phyloP scores from a whole-genome alignment of 2,329 filamentous ascomycete genomes.

The Sporothrix variecibatus region DNA sequence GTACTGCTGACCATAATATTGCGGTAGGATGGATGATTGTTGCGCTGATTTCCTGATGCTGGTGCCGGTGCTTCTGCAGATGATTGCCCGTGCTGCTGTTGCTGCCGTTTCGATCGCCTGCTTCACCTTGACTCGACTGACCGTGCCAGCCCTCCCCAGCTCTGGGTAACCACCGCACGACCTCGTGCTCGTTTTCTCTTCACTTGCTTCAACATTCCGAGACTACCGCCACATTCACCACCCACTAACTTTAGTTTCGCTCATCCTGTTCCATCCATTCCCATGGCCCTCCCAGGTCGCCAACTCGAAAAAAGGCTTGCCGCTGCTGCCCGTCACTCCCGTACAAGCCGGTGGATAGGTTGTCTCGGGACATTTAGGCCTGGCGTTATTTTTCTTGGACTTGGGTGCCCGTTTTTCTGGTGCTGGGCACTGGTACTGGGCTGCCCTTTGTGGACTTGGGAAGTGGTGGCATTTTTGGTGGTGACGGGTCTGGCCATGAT shows the following conservation, averaged over 20 bases:
- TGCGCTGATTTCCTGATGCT: neutral
- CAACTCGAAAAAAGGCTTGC: neutral
- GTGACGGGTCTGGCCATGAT: constrained; percentile 11
- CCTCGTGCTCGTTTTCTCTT: neutral
- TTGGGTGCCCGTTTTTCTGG: neutral
- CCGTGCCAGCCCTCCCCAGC: neutral
- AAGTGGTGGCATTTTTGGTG: neutral
- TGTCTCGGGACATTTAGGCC: neutral
- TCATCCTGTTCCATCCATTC: neutral
- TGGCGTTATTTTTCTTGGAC: neutral
- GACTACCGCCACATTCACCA: neutral
- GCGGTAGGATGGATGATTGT: neutral
- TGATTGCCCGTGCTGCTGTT: neutral
- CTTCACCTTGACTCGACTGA: neutral
- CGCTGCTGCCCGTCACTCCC: constrained; percentile 20
- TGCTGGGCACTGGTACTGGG: neutral
- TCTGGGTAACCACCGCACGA: neutral
- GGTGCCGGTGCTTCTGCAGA: neutral
- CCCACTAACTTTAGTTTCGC: constrained; percentile 18
- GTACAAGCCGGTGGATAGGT: constrained; percentile 5
- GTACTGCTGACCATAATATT: neutral
- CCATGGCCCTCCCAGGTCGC: neutral
- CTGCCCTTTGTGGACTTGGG: neutral
- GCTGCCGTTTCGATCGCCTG: neutral
- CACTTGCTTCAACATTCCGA: neutral